Evolutionary conservation across 352 stramenopile genomes (phyloP), one percentile per base, ranked within the genome.

Genomic region (Globisporangium heterothallicum): DNA sequence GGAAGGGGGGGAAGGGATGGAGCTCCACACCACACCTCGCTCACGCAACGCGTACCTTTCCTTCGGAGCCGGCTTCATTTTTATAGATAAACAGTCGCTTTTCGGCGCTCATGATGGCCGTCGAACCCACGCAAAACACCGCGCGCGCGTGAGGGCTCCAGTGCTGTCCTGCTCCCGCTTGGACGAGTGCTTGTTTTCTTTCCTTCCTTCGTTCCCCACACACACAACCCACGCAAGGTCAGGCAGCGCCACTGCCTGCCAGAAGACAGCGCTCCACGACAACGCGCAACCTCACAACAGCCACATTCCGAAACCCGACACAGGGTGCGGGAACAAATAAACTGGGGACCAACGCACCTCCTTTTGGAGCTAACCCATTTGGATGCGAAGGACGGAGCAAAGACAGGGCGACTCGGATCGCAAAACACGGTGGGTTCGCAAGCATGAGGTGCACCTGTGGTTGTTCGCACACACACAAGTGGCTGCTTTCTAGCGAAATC

Each of bases 31-130:
- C 30, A 36, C 30, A 8, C 9, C 30, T 16, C 30, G 30, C 16
- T 13, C 30, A 36, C 30, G 6, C 30, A 8, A 13, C 30, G 52
- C 59, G 38, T 38, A 90, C 80, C 66, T 90, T 90, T 36, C 78
- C 82, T 67, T 90, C 77, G 45, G 82, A 88, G 25, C 75, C 78
- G 18, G 77, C 78, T 53, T 92, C 82, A 66, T 92, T 92, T 64
- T 85, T 84, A 68, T 92, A 90, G 60, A 92, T 90, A 54, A 92
- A 90, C 32, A 92, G 66, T 30, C 82, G 75, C 78, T 88, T 92
- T 48, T 92, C 82, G 56, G 61, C 47, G 50, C 68, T 87, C 76
- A 91, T 88, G 25, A 25, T 21, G 40, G 18, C 42, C 18, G 21
- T 22, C n/a, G 35, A 0, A 7, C 18, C 21, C 14, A 40, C n/a